Evolutionary conservation across 1,284 basidiomycete species (phyloP).

Genomic region (Mixia osmundae): DNA sequence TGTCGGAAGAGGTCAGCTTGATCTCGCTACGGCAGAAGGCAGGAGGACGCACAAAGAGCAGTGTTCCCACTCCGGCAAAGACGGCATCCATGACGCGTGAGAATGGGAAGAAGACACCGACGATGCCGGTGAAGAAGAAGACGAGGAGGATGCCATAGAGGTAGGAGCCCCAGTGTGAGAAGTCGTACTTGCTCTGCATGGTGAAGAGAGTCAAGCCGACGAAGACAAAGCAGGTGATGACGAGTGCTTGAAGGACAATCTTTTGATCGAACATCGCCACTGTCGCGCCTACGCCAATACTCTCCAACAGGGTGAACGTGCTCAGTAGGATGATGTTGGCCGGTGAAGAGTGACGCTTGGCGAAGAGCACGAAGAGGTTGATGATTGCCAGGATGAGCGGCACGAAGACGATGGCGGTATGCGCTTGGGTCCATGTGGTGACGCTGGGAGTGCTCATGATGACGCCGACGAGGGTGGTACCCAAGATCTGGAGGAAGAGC

Average conservation of each 20-base stretch:
- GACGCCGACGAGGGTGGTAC: conserved; percentile 1
- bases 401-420: conserved; percentile 27
- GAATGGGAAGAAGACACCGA: conserved; percentile 60
- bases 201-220: conserved; percentile 66
- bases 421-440: conserved; percentile 19
- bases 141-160: conserved; percentile 52
- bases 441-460: background rate
- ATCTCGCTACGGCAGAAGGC: background rate
- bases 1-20: background rate
- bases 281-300: conserved; percentile 50
- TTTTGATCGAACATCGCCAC: conserved; percentile 47
- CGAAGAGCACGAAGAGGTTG: conserved; percentile 1
- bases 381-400: background rate
- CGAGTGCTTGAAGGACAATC: conserved; percentile 64
- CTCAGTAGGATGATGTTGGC: conserved; percentile 52
- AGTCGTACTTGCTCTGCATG: conserved; percentile 42
- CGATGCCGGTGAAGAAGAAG: conserved; percentile 42
- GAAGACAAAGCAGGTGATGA: conserved; percentile 70
- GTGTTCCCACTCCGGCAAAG: conserved; percentile 47
- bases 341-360: conserved; percentile 19
- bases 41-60: conserved; percentile 32
- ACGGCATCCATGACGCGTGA: conserved; percentile 46
- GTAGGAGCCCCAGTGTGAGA: conserved; percentile 59
- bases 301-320: conserved; percentile 53
- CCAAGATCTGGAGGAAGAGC: conserved; percentile 12